phyloP scores from a whole-genome alignment of 129 eudicot species.

The Helianthus tuberosus region DNA sequence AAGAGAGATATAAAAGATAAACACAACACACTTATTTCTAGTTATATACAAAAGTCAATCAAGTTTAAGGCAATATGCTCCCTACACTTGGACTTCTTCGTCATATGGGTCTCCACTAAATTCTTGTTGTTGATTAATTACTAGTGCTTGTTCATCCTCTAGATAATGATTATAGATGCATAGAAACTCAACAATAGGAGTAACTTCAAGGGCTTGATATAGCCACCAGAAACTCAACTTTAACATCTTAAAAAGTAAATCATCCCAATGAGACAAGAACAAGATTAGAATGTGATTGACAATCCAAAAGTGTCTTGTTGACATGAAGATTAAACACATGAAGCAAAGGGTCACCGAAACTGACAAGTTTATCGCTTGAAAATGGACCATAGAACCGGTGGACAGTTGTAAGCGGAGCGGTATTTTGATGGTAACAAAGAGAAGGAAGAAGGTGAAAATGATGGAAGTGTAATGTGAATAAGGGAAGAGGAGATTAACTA shows the following conservation, averaged over 20 bases:
- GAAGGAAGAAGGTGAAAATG: constrained; percentile 19
- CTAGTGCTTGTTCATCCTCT: background rate
- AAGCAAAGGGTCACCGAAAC: background rate
- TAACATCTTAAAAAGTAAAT: background rate
- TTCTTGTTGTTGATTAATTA: background rate
- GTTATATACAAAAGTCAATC: background rate
- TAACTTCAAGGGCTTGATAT: constrained; percentile 10
- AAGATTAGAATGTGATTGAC: constrained; percentile 1
- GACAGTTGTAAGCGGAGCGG: background rate
- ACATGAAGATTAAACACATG: constrained; percentile 22
- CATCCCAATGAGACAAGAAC: constrained; percentile 22
- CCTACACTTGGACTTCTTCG: background rate
- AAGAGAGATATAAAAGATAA: too few relatives aligned
- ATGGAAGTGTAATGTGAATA: background rate
- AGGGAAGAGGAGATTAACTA: constrained; percentile 9
- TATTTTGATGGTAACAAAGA: constrained; percentile 28
- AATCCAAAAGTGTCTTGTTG: constrained; percentile 20
- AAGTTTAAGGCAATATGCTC: background rate
- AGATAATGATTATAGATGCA: constrained; percentile 4
- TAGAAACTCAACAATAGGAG: background rate
- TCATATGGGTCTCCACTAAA: background rate
- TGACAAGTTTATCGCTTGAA: constrained; percentile 17
- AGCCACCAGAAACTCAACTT: constrained; percentile 18
- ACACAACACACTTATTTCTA: background rate
- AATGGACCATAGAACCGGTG: background rate